A percentile compares a stretch with the other conserved stretches of the same genome.
phyloP scores from a whole-genome alignment of 2,329 filamentous ascomycete genomes.

The Ophiostoma tasmaniense region DNA sequence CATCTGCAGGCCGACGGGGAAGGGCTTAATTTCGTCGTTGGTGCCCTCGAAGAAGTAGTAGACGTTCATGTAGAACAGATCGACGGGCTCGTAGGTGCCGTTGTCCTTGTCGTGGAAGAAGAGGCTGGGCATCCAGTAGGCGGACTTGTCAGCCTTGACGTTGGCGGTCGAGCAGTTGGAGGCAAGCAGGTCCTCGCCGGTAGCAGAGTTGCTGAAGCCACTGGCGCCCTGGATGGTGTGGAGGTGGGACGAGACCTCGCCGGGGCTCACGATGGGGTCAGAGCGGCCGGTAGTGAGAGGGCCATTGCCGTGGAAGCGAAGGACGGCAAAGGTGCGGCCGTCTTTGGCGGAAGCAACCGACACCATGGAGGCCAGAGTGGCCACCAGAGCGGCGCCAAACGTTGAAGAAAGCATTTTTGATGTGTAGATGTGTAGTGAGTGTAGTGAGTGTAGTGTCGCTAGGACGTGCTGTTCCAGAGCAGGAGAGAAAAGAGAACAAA shows the following conservation, averaged over 20 bases:
- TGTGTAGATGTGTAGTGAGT: background rate
- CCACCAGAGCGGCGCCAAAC: conserved; percentile 19
- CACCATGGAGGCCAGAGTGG: conserved; percentile 28
- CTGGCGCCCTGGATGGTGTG: conserved; percentile 65
- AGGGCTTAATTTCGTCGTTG: conserved; percentile 58
- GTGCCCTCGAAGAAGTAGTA: conserved; percentile 68
- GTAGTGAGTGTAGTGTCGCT: background rate
- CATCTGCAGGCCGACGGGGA: conserved; percentile 64
- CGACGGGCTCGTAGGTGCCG: conserved; percentile 55
- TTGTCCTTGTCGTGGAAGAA: conserved; percentile 59
- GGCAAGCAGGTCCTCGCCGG: conserved; percentile 47
- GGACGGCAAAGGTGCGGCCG: conserved; percentile 54
- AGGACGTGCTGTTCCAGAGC: background rate
- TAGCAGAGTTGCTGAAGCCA: conserved; percentile 55
- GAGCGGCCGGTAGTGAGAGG: conserved; percentile 52
- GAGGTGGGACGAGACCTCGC: conserved; percentile 50
- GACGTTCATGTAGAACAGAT: conserved; percentile 62
- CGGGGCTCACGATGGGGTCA: conserved; percentile 62
- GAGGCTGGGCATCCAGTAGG: conserved; percentile 69
- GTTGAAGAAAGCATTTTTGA: conserved; percentile 13
- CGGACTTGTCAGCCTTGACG: conserved; percentile 59
- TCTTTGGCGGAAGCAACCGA: conserved; percentile 34
- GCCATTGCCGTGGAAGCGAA: conserved; percentile 59
- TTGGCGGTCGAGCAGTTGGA: conserved; percentile 65
- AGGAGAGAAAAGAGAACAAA: background rate